Conservation (phyloP, 345 rosid species). For the Iberis pinnata region DNA sequence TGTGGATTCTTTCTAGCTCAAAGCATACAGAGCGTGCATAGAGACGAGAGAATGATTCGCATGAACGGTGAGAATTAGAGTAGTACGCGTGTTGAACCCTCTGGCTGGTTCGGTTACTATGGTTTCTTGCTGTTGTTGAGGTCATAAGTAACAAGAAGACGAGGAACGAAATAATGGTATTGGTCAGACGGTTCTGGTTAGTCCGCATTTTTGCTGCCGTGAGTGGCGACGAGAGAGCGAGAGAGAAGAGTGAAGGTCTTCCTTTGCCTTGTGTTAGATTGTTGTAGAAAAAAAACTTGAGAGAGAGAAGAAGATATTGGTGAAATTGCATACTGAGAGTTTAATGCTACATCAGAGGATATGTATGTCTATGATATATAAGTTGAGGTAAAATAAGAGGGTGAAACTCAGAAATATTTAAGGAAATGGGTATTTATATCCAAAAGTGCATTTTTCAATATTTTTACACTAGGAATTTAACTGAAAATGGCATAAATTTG, state of each 20-base stretch:
- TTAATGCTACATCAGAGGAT: too few species aligned
- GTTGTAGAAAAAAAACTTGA: too few species aligned
- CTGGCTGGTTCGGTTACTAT: slow-evolving; percentile 6
- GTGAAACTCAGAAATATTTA: too few species aligned
- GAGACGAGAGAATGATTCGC: slow-evolving; percentile 27
- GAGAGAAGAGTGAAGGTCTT: slow-evolving; percentile 4
- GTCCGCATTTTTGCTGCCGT: slow-evolving; percentile 14
- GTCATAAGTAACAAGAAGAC: slow-evolving; percentile 16
- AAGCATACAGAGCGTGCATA: slow-evolving; percentile 34
- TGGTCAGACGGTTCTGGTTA: slow-evolving; percentile 14
- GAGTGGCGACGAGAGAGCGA: neutral
- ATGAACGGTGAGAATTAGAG: slow-evolving; percentile 28
- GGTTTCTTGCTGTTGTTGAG: neutral
- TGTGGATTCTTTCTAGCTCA: slow-evolving; percentile 31
- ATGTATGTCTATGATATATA: too few species aligned
- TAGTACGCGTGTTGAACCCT: slow-evolving; percentile 27
- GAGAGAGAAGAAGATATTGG: too few species aligned
- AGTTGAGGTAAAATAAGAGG: too few species aligned
- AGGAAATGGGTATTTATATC: too few species aligned
- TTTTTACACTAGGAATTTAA: too few species aligned
- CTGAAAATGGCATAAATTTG: too few species aligned
- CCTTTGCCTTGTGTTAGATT: neutral
- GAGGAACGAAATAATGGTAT: neutral
- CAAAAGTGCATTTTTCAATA: too few species aligned
- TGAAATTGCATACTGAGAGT: too few species aligned